A percentile compares a stretch with the other conserved stretches of the same genome.
Evolutionary conservation across 2,329 filamentous ascomycete species (phyloP).

Genomic region (Ilyonectria robusta): DNA sequence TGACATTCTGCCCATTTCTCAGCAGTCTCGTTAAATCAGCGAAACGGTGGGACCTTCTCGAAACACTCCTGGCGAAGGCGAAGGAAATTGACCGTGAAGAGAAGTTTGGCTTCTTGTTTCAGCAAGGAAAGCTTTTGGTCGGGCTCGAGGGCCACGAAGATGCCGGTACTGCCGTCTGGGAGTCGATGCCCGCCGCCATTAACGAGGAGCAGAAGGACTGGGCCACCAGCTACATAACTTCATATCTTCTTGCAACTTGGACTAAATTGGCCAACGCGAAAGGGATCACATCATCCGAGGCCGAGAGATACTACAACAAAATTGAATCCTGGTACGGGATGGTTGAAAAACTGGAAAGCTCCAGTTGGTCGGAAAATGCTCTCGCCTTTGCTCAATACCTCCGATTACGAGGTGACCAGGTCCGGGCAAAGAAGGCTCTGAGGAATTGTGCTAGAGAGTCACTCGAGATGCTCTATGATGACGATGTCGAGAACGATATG

Average conservation of each 20-base stretch:
- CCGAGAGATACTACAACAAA: conserved; percentile 11
- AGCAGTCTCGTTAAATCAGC: background rate
- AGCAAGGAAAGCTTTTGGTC: background rate
- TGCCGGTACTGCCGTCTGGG: background rate
- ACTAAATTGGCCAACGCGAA: background rate
- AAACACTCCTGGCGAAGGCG: background rate
- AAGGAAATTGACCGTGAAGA: background rate
- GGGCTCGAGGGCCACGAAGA: conserved; percentile 3
- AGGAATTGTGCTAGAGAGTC: background rate
- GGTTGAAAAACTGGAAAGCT: background rate
- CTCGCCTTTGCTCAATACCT: conserved; percentile 17
- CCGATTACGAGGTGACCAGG: background rate
- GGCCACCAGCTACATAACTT: background rate
- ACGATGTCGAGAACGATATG: conserved; percentile 19
- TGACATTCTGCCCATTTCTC: background rate
- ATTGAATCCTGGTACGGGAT: background rate
- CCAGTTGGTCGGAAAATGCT: background rate
- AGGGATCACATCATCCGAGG: background rate
- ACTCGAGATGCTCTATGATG: conserved; percentile 28
- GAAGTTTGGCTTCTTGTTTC: background rate
- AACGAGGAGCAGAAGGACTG: background rate
- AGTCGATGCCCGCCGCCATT: background rate
- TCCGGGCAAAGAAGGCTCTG: background rate
- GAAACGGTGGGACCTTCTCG: conserved; percentile 4
- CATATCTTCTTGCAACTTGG: background rate